A percentile compares a stretch with the other conserved stretches of the same genome.
These are phyloP conservation scores for Paecilomyces fulvus DNA, from an alignment of 2,329 filamentous ascomycete species.

Conservation along the genomic window DNA sequence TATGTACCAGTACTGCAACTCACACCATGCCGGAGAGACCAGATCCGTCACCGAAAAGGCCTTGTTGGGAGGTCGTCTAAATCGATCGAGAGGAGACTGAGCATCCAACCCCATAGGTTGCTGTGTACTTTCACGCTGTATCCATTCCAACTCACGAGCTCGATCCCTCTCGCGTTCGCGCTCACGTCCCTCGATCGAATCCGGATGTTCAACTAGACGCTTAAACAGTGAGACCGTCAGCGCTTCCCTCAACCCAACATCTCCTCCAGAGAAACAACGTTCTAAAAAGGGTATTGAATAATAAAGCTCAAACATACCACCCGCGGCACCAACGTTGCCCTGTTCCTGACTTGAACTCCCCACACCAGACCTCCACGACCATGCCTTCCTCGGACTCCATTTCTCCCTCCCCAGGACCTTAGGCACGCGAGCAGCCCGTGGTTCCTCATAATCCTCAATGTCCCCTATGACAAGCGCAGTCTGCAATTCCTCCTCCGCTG, in stretches of 20 bases:
- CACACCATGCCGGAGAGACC: constrained; percentile 87
- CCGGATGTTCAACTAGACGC: constrained; percentile 51
- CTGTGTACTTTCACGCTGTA: not conserved
- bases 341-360: constrained; percentile 14
- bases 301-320: constrained; percentile 17
- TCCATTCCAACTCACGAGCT: constrained; percentile 18
- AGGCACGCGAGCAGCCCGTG: constrained; percentile 29
- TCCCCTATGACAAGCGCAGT: constrained; percentile 22
- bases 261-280: not conserved
- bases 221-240: constrained; percentile 53
- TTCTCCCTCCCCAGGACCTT: constrained; percentile 33
- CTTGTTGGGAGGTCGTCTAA: constrained; percentile 68
- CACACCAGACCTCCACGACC: constrained; percentile 7
- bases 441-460: constrained; percentile 36
- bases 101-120: constrained; percentile 21
- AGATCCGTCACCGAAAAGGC: constrained; percentile 82
- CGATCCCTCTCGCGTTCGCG: constrained; percentile 22
- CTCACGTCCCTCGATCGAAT: constrained; percentile 27
- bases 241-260: constrained; percentile 14
- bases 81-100: constrained; percentile 63
- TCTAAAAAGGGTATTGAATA: constrained; percentile 3
- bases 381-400: constrained; percentile 19
- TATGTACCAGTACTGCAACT: constrained; percentile 86
- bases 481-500: constrained; percentile 6
- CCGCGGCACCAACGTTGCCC: constrained; percentile 16